These are phyloP conservation scores for Hypomyces rosellus DNA, from an alignment of 2,329 filamentous ascomycete species.

Conservation along the genomic window DNA sequence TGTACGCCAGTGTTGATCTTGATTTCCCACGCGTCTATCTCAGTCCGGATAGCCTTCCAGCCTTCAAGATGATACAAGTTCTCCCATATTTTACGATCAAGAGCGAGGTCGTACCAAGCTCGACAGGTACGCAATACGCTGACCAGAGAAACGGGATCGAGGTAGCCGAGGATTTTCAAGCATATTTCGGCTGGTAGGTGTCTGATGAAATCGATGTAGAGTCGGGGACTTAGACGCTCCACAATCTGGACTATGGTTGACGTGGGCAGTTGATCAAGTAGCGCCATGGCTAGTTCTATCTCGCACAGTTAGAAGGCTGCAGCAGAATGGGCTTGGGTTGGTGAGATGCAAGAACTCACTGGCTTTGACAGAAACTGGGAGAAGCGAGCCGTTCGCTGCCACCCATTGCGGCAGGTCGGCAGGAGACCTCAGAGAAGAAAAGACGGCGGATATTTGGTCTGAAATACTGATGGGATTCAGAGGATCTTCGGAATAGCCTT, in stretches of 20 bases:
- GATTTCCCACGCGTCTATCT: slow-evolving; percentile 62
- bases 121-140: slow-evolving; percentile 72
- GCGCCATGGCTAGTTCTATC: slow-evolving; percentile 70
- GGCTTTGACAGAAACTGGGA: slow-evolving; percentile 44
- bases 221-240: slow-evolving; percentile 68
- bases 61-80: slow-evolving; percentile 77
- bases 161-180: slow-evolving; percentile 78
- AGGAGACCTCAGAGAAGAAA: slow-evolving; percentile 32
- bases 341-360: slow-evolving; percentile 29
- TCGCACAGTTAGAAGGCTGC: too few species aligned
- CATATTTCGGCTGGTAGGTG: slow-evolving; percentile 87
- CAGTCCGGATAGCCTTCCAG: slow-evolving; percentile 65
- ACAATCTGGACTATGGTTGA: slow-evolving; percentile 76
- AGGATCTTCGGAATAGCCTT: slow-evolving; percentile 80
- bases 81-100: slow-evolving; percentile 84
- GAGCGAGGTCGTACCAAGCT: slow-evolving; percentile 72
- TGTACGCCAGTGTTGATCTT: slow-evolving; percentile 42
- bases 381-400: slow-evolving; percentile 40
- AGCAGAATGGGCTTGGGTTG: background rate
- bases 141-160: slow-evolving; percentile 75
- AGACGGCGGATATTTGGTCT: slow-evolving; percentile 24
- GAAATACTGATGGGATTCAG: slow-evolving; percentile 36
- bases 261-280: slow-evolving; percentile 73
- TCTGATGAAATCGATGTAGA: slow-evolving; percentile 87
- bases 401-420: slow-evolving; percentile 46